A percentile compares a stretch with the other conserved stretches of the same genome.
Evolutionary conservation across 1,284 basidiomycete species (phyloP).

Genomic region (Leccinum angustisporum): DNA sequence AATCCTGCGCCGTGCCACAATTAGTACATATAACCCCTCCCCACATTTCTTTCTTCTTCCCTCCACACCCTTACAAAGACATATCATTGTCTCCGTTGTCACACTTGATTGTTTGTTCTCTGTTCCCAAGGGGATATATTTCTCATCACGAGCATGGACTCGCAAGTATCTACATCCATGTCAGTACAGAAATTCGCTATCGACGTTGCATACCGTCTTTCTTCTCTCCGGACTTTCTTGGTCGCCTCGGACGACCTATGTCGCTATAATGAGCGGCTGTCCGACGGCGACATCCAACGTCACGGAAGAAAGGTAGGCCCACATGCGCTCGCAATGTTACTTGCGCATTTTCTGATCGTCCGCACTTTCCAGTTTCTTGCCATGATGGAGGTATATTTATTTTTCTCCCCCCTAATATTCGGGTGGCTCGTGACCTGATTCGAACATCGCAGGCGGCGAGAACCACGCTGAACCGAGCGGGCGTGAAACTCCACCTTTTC

Average conservation of each 20-base stretch:
- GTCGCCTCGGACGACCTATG: conserved; percentile 35
- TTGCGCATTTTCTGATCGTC: conserved; percentile 13
- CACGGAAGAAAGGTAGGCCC: conserved; percentile 36
- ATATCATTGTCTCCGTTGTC: conserved; percentile 2
- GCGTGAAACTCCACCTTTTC: conserved; percentile 38
- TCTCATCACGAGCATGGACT: conserved; percentile 14
- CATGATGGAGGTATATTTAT: conserved; percentile 31
- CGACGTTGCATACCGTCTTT: conserved; percentile 34
- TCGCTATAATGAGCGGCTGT: conserved; percentile 19
- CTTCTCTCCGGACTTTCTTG: conserved; percentile 35
- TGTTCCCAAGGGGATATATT: conserved; percentile 21
- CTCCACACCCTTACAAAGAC: conserved; percentile 14
- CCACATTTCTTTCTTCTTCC: conserved; percentile 14
- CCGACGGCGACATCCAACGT: conserved; percentile 26
- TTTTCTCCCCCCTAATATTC: background rate
- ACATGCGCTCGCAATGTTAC: background rate
- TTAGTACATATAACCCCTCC: conserved; percentile 28
- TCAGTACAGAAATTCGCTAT: conserved; percentile 33
- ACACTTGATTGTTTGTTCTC: conserved; percentile 15
- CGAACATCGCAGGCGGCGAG: conserved; percentile 31
- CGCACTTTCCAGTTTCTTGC: conserved; percentile 27
- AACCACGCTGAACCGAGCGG: conserved; percentile 33
- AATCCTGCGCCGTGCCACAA: conserved; percentile 28
- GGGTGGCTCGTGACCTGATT: background rate
- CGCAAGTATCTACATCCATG: conserved; percentile 20